Base-by-base conservation (phyloP, 2,329 filamentous ascomycete species). In the Monilinia vaccinii-corymbosi region DNA sequence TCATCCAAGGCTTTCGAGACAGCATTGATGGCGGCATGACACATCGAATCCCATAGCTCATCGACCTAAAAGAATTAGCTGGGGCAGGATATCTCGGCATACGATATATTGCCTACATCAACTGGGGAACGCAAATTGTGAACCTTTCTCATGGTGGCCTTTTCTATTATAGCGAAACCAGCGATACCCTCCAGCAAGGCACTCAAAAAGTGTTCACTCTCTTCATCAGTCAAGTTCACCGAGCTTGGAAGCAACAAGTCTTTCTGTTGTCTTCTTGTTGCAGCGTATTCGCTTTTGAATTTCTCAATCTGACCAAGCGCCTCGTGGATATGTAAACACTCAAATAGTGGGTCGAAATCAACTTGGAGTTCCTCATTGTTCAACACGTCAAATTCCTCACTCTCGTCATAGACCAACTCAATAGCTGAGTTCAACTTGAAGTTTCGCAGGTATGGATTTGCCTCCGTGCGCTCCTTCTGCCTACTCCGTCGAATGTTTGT, bases 1-100 rank as follows among this genome's bases (percentile, higher is more conserved):
- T 86, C 84, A 53, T 83, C 81, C 5, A 99, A 77, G 0, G 90
- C 87, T 66, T 87, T 89, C 0, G 87, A 86, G 63, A 96, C 95
- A 51, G 97, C 78, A 10, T 81, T 82, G 66, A 97, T 91, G 0
- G 90, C 87, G 48, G 87, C 86, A 69, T 92, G 89, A 71, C 93
- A 97, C 89, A 97, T 94, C 0, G 92, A 97, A 69, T 97, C 93
- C 94, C 94, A 99, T 2, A 99, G 78, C 74, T 97, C 94, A 70
- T 99, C 94, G n/a, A 97, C 85, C 88, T 92, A 63, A 60, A 28
- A n/a, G 23, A 36, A 57, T 71, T 42, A 71, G 65, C 42, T 42
- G 16, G 36, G 28, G 18, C 9, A 23, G 8, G 14, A 13, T 28
- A 23, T 25, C n/a, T 44, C 57, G 10, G 11, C 48, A 18, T 7